Conservation (phyloP, 345 rosid species). For the Ceriops decandra region DNA sequence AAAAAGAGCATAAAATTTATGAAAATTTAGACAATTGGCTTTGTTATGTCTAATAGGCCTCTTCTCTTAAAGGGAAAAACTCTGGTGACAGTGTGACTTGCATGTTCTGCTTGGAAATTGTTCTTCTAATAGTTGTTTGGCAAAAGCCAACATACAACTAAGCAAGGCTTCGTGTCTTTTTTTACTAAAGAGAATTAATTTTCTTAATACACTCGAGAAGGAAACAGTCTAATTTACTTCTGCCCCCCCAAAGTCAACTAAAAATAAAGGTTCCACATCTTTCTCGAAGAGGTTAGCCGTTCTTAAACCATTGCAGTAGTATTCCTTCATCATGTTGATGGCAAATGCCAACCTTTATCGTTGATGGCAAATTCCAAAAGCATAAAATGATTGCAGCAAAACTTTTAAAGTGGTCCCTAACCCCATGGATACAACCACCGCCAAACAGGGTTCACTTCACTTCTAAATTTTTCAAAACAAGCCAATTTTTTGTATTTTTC, state of each 20-base stretch:
- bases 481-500: slow-evolving; percentile 26
- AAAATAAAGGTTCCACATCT: slow-evolving; percentile 25
- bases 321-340: slow-evolving; percentile 23
- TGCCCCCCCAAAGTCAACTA: slow-evolving; percentile 8
- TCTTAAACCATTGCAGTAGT: slow-evolving; percentile 16
- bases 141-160: neutral
- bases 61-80: too few relatives aligned
- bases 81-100: too few relatives aligned
- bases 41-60: too few relatives aligned
- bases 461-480: slow-evolving; percentile 14
- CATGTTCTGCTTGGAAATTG: too few relatives aligned
- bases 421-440: slow-evolving; percentile 26
- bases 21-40: too few relatives aligned
- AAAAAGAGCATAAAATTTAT: too few relatives aligned
- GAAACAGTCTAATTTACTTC: too few relatives aligned
- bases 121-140: too few relatives aligned
- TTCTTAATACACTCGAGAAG: neutral
- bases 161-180: neutral
- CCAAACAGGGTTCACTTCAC: slow-evolving; percentile 1
- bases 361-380: slow-evolving; percentile 20
- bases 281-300: slow-evolving; percentile 36
- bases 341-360: slow-evolving; percentile 8
- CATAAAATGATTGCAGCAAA: slow-evolving; percentile 4
- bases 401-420: slow-evolving; percentile 26
- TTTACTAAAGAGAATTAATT: neutral